Evolutionary conservation across 306 rosid genomes (phyloP).

Genomic region (barrel medic (Medicago truncatula)): MtrunA17r5.0-ANR NC_053045.1:29558001-29558500

Average conservation of each 20-base stretch:
- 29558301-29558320: constrained; percentile 49
- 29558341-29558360: constrained; percentile 58
- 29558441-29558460: constrained; percentile 59
- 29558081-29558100: neutral
- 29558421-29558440: constrained; percentile 60
- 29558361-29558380: constrained; percentile 52
- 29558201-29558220: constrained; percentile 87
- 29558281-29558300: constrained; percentile 56
- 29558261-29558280: constrained; percentile 60
- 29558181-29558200: constrained; percentile 68
- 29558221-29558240: constrained; percentile 51
- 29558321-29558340: constrained; percentile 63
- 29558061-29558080: constrained; percentile 1
- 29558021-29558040: constrained; percentile 37
- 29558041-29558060: neutral
- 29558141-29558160: constrained; percentile 74
- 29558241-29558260: constrained; percentile 51
- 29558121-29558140: constrained; percentile 3
- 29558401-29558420: constrained; percentile 39
- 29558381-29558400: constrained; percentile 41
- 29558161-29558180: constrained; percentile 67
- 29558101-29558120: neutral
- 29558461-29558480: constrained; percentile 89
- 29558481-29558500: constrained; percentile 93
- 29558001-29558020: neutral